Percentiles rank a stretch among this genome's conserved stretches.
Conservation (phyloP, 202 grass and related monocot genomes). For the Panicum virgatum region DNA sequence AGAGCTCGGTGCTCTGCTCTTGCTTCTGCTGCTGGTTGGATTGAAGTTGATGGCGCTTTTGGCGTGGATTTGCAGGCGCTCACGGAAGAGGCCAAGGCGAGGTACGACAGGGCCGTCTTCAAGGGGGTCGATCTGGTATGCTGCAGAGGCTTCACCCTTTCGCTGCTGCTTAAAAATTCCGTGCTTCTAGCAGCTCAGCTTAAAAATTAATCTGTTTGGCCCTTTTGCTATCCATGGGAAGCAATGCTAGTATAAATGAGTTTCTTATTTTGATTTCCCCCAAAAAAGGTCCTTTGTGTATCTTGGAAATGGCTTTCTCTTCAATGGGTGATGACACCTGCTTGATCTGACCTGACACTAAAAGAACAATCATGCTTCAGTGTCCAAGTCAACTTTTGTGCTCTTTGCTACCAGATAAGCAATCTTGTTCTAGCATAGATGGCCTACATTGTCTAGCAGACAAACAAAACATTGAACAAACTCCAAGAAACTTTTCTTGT, state of each 20-base stretch:
- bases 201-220: not conserved
- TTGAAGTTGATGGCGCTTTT: not conserved
- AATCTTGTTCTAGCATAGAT: conserved; percentile 21
- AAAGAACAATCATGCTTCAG: not conserved
- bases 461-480: conserved; percentile 9
- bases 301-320: not conserved
- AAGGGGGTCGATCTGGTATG: conserved; percentile 64
- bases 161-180: not conserved
- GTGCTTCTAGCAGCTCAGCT: not conserved
- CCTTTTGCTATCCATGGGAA: not conserved
- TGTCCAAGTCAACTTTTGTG: not conserved
- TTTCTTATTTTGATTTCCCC: not conserved
- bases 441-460: not conserved
- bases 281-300: not conserved
- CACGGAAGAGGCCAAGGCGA: conserved; percentile 55
- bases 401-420: not conserved
- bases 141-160: not conserved
- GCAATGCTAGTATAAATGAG: not conserved
- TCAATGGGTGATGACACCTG: not conserved
- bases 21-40: not conserved
- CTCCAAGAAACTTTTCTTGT: too few relatives aligned
- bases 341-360: not conserved
- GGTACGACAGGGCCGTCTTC: conserved; percentile 62
- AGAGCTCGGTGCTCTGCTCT: not conserved
- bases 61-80: conserved; percentile 38